These are phyloP conservation scores for Kluyveromyces wickerhamii DNA, from an alignment of 805 yeast genomes.

Conservation along the genomic window DNA sequence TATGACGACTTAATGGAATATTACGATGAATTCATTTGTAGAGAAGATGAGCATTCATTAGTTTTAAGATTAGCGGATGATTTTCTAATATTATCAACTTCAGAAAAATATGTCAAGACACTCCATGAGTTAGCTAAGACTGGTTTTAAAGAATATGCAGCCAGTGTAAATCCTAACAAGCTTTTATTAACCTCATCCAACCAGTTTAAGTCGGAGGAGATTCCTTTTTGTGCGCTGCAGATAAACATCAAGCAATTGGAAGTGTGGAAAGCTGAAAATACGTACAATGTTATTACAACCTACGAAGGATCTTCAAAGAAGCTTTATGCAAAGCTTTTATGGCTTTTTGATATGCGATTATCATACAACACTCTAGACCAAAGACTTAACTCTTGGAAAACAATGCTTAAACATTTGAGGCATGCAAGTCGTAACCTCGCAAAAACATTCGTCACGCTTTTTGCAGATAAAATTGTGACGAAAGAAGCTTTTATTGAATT, in stretches of 20 bases:
- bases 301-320: conserved; percentile 10
- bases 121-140: conserved; percentile 25
- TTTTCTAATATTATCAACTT: conserved; percentile 59
- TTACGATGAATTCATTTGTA: conserved; percentile 21
- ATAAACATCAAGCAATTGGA: conserved; percentile 30
- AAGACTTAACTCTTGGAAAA: conserved; percentile 15
- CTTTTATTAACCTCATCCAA: conserved; percentile 25
- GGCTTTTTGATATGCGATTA: conserved; percentile 29
- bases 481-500: conserved; percentile 3
- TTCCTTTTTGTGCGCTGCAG: conserved; percentile 38
- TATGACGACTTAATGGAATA: conserved; percentile 51
- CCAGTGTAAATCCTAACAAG: conserved; percentile 35
- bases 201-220: conserved; percentile 2
- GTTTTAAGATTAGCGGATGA: conserved; percentile 77
- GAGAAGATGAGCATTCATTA: conserved; percentile 24
- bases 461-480: conserved; percentile 4
- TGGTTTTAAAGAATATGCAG: conserved; percentile 39
- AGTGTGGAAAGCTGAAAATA: conserved; percentile 29
- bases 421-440: conserved; percentile 15
- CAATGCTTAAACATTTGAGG: conserved; percentile 17
- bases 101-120: conserved; percentile 24
- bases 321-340: conserved; percentile 20
- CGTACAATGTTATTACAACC: conserved; percentile 12
- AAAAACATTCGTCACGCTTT: conserved; percentile 11
- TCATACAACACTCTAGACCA: conserved; percentile 24